Percentiles rank a stretch among this genome's conserved stretches.
phyloP scores from a whole-genome alignment of 179 eudicot genomes.

The Pouteria campechiana region DNA sequence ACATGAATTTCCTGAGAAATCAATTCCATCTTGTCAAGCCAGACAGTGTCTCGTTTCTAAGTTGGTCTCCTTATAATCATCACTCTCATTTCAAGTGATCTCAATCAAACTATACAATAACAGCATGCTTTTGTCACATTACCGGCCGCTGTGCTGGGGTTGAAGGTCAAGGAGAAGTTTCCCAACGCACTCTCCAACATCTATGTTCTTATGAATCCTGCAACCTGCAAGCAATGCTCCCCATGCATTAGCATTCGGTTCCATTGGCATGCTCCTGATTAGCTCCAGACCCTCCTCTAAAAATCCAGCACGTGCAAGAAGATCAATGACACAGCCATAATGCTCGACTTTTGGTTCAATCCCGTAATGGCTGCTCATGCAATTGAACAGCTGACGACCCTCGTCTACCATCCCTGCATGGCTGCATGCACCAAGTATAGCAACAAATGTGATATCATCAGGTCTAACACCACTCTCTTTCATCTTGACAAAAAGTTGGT shows the following conservation, averaged over 20 bases:
- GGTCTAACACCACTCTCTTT: constrained; percentile 14
- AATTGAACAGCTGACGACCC: constrained; percentile 16
- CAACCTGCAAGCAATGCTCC: constrained; percentile 37
- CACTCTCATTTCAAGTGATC: neutral
- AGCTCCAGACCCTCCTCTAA: constrained; percentile 26
- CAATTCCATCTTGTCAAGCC: no score
- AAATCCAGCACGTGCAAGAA: constrained; percentile 25
- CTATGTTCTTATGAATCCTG: constrained; percentile 15
- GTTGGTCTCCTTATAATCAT: no score
- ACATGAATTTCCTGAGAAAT: no score
- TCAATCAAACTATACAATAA: neutral
- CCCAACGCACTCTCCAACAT: constrained; percentile 18
- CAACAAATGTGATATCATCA: constrained; percentile 27
- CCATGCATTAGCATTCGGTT: constrained; percentile 26
- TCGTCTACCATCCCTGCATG: constrained; percentile 26
- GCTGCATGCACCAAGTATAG: constrained; percentile 26
- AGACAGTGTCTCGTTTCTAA: no score
- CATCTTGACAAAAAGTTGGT: constrained; percentile 16
- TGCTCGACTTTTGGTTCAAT: constrained; percentile 27
- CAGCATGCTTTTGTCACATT: no score
- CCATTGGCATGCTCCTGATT: constrained; percentile 27
- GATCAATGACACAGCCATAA: constrained; percentile 27
- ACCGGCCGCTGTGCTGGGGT: constrained; percentile 28
- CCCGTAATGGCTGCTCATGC: constrained; percentile 18
- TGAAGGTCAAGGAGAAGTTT: constrained; percentile 18